Conservation (phyloP, 345 rosid genomes). For the Populus alba region DNA sequence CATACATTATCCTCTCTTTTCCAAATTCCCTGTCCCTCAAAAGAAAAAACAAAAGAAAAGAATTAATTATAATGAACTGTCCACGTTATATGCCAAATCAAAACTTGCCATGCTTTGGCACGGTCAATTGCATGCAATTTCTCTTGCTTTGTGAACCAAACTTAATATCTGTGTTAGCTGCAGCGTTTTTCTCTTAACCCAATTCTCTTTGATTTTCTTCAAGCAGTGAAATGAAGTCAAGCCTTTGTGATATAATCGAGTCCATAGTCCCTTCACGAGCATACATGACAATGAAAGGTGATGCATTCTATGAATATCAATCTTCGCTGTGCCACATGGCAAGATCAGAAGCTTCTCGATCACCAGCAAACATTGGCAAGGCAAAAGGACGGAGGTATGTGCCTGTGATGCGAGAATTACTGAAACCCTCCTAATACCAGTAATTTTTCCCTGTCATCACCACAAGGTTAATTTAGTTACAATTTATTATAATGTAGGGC, state of each 20-base stretch:
- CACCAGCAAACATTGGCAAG: conserved; percentile 36
- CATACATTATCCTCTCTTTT: background rate
- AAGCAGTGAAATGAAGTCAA: conserved; percentile 52
- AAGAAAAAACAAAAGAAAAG: background rate
- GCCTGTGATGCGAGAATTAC: background rate
- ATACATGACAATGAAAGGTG: conserved; percentile 51
- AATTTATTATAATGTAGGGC: conserved; percentile 36
- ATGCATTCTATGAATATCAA: conserved; percentile 62
- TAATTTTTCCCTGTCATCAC: background rate
- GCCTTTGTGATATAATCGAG: conserved; percentile 40
- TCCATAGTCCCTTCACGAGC: conserved; percentile 58
- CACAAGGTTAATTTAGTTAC: conserved; percentile 2
- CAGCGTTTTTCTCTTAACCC: background rate
- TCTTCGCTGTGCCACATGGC: conserved; percentile 67
- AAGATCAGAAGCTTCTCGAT: conserved; percentile 58
- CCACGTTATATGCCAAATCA: background rate
- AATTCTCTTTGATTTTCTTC: conserved; percentile 1
- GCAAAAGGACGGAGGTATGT: conserved; percentile 52
- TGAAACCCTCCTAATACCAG: background rate
- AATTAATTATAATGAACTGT: background rate
- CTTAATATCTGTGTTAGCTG: background rate
- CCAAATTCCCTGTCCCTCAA: background rate
- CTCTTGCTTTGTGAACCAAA: background rate
- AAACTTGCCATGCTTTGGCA: background rate
- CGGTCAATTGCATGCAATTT: background rate